phyloP scores from a whole-genome alignment of 192 early-diverging fungal species.

The Fimicolochytrium jonesii region DNA sequence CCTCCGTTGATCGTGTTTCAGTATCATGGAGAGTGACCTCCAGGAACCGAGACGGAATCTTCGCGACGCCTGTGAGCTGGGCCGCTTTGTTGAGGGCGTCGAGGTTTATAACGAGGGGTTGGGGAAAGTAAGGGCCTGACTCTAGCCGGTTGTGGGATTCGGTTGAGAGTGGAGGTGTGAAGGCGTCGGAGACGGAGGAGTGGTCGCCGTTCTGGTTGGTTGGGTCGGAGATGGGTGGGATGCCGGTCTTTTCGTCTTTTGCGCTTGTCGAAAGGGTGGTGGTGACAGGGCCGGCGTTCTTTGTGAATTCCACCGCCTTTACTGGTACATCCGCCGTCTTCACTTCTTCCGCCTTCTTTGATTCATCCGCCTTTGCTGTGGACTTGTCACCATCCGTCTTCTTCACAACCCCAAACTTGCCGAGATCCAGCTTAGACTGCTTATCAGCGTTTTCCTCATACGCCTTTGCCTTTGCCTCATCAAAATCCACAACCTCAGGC shows the following conservation, averaged over 20 bases:
- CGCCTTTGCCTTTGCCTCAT: slow-evolving; percentile 22
- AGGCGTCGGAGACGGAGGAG: slow-evolving; percentile 12
- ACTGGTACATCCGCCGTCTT: not conserved
- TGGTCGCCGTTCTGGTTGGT: not conserved
- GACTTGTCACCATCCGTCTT: slow-evolving; percentile 1
- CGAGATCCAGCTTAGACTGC: slow-evolving; percentile 2
- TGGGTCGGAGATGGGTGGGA: not conserved
- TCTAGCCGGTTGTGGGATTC: not conserved
- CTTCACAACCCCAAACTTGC: slow-evolving; percentile 6
- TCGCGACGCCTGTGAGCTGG: slow-evolving; percentile 57
- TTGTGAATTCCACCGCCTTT: not conserved
- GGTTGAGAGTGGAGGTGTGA: not conserved
- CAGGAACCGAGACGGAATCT: slow-evolving; percentile 44
- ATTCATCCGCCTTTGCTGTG: not conserved
- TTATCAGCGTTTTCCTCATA: slow-evolving; percentile 13
- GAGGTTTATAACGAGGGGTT: slow-evolving; percentile 7
- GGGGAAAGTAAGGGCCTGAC: not conserved
- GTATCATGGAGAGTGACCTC: slow-evolving; percentile 36
- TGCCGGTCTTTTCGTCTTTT: too few species aligned
- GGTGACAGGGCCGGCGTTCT: too few species aligned
- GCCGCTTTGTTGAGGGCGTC: slow-evolving; percentile 37
- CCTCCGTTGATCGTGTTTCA: not conserved
- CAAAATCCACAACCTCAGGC: slow-evolving; percentile 46
- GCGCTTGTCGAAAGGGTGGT: too few species aligned
- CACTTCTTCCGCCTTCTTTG: not conserved